Evolutionary conservation across 768 basidiomycete species (phyloP).

Genomic region (Collybia sordida): DNA sequence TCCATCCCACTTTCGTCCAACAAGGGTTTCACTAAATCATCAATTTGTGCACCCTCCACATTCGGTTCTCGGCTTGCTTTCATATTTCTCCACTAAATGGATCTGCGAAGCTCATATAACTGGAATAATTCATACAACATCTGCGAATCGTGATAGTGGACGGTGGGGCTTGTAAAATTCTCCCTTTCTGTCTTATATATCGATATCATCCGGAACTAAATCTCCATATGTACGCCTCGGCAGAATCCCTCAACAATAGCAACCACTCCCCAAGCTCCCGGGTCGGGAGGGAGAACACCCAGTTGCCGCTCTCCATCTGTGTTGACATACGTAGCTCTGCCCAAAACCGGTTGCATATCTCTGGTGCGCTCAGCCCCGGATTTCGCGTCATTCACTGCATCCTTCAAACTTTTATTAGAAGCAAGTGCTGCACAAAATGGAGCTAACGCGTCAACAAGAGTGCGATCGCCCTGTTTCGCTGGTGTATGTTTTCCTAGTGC

Average conservation of each 20-base stretch:
- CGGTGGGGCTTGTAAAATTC: too few relatives aligned
- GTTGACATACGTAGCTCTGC: slow-evolving; percentile 49
- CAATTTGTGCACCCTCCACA: too few relatives aligned
- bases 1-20: too few relatives aligned
- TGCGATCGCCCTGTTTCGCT: slow-evolving; percentile 55
- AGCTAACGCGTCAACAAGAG: slow-evolving; percentile 51
- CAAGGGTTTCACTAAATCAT: too few relatives aligned
- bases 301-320: slow-evolving; percentile 22
- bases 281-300: slow-evolving; percentile 44
- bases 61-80: too few relatives aligned
- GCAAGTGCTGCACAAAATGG: slow-evolving; percentile 42
- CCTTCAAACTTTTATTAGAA: slow-evolving; percentile 16
- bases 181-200: too few relatives aligned
- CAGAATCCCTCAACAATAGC: slow-evolving; percentile 39
- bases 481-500: slow-evolving; percentile 43
- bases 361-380: slow-evolving; percentile 48
- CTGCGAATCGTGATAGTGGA: too few relatives aligned
- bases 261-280: slow-evolving; percentile 55
- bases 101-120: too few relatives aligned
- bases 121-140: too few relatives aligned
- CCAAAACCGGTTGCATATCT: slow-evolving; percentile 45
- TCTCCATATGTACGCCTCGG: slow-evolving; percentile 17
- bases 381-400: slow-evolving; percentile 35
- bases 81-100: too few relatives aligned
- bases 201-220: too few relatives aligned